Conservation (phyloP, 1,284 basidiomycete genomes). For the Puccinia novopanici region DNA sequence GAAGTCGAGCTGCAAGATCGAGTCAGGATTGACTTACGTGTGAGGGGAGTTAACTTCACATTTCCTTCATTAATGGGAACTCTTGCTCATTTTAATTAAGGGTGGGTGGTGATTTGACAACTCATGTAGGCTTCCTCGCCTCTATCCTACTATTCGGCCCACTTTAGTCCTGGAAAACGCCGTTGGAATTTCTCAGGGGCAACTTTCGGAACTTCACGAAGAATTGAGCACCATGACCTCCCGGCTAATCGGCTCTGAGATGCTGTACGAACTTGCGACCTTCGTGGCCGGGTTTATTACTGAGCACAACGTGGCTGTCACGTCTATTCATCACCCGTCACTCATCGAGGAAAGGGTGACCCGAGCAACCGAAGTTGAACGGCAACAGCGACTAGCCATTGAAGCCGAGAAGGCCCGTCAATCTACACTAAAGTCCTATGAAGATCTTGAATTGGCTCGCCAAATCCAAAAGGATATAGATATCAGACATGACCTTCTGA, state of each 20-base stretch:
- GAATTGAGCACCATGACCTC: slow-evolving; percentile 54
- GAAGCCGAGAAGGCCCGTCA: slow-evolving; percentile 41
- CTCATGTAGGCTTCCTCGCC: slow-evolving; percentile 26
- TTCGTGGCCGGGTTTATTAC: slow-evolving; percentile 40
- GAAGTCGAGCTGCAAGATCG: slow-evolving; percentile 45
- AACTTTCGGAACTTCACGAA: slow-evolving; percentile 22
- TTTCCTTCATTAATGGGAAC: not conserved
- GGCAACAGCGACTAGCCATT: slow-evolving; percentile 27
- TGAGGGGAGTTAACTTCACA: slow-evolving; percentile 29
- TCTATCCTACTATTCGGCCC: slow-evolving; percentile 33
- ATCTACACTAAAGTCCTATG: slow-evolving; percentile 26
- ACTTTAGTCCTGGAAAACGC: slow-evolving; percentile 41
- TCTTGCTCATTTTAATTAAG: not conserved
- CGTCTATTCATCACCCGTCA: not conserved
- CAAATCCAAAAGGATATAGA: slow-evolving; percentile 47
- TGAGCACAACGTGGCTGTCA: slow-evolving; percentile 26
- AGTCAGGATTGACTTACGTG: slow-evolving; percentile 38
- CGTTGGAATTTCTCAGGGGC: slow-evolving; percentile 23
- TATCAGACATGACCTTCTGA: slow-evolving; percentile 17
- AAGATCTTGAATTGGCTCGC: slow-evolving; percentile 43
- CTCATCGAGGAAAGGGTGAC: slow-evolving; percentile 40
- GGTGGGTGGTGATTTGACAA: not conserved
- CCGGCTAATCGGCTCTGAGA: slow-evolving; percentile 57
- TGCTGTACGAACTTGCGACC: slow-evolving; percentile 59
- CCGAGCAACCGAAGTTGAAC: slow-evolving; percentile 37